A percentile compares a stretch with the other conserved stretches of the same genome.
Evolutionary conservation across 2,329 filamentous ascomycete genomes (phyloP).

Genomic region (Fusarium armeniacum): DNA sequence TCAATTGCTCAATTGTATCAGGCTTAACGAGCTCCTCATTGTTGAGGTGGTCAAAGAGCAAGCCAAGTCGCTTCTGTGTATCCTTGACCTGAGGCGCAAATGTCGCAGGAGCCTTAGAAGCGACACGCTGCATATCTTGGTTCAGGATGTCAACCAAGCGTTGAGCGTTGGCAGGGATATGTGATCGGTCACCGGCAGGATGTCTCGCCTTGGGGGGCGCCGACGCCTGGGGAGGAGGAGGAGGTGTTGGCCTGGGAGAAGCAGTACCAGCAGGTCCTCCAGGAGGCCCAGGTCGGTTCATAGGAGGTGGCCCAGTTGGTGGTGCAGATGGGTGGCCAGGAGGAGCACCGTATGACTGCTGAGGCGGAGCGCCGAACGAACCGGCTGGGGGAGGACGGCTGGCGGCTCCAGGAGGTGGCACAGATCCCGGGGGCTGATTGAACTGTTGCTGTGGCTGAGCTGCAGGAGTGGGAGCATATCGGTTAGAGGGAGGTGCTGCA

Average conservation of each 20-base stretch:
- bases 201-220: constrained; percentile 72
- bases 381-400: constrained; percentile 64
- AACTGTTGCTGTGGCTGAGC: constrained; percentile 63
- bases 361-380: constrained; percentile 61
- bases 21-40: constrained; percentile 91
- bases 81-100: constrained; percentile 93
- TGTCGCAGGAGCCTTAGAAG: constrained; percentile 84
- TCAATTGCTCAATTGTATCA: constrained; percentile 78
- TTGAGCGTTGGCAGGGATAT: constrained; percentile 84
- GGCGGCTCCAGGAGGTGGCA: constrained; percentile 58
- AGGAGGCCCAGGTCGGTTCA: constrained; percentile 53
- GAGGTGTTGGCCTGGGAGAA: constrained; percentile 57
- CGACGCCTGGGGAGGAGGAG: constrained; percentile 63
- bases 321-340: constrained; percentile 57
- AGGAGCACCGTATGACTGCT: constrained; percentile 60
- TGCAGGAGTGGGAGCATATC: constrained; percentile 79
- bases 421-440: constrained; percentile 59
- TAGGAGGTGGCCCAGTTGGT: constrained; percentile 58
- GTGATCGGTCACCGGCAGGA: constrained; percentile 87
- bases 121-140: constrained; percentile 89
- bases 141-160: constrained; percentile 85
- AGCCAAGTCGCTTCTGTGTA: constrained; percentile 90
- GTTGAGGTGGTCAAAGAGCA: constrained; percentile 97
- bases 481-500: constrained; percentile 76
- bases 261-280: constrained; percentile 51